Conservation (phyloP, 176 grass and related monocot species). For the Otatea glauca region DNA sequence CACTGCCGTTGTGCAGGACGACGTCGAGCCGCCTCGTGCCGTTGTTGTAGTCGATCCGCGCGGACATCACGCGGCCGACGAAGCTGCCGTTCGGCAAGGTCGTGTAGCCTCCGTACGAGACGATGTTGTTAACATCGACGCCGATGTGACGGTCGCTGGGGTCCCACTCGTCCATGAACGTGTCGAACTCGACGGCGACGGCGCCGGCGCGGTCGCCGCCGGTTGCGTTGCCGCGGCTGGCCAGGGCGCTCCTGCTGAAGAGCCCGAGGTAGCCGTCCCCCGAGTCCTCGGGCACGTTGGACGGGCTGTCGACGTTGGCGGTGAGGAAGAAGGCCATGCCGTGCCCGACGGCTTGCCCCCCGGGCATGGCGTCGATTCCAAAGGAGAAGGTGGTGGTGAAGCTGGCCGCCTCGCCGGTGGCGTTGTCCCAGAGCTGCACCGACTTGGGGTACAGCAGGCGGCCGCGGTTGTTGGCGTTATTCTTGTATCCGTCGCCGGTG, state of each 20-base stretch:
- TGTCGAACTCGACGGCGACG: slow-evolving; percentile 37
- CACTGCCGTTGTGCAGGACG: background rate
- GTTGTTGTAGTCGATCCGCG: slow-evolving; percentile 39
- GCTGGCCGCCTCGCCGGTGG: background rate
- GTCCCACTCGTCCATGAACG: slow-evolving; percentile 34
- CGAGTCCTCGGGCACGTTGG: background rate
- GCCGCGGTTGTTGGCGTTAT: background rate
- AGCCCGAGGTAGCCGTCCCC: slow-evolving; percentile 31
- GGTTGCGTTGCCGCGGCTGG: too few relatives aligned
- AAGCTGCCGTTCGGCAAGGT: slow-evolving; percentile 17
- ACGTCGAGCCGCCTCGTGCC: background rate
- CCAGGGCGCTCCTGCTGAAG: background rate
- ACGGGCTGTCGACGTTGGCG: background rate
- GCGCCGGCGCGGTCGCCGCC: background rate
- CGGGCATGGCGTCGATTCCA: slow-evolving; percentile 5
- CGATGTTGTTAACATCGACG: too few relatives aligned
- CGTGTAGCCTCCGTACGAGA: background rate
- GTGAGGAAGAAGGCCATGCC: slow-evolving; percentile 50
- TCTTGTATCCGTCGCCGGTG: background rate
- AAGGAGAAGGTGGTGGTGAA: slow-evolving; percentile 17
- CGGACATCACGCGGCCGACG: slow-evolving; percentile 37
- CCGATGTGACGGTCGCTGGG: background rate
- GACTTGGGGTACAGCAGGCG: background rate
- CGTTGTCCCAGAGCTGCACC: slow-evolving; percentile 1
- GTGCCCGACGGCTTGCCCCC: background rate